Conservation (phyloP, 805 yeast genomes). For the Saccharomyces jurei region DNA sequence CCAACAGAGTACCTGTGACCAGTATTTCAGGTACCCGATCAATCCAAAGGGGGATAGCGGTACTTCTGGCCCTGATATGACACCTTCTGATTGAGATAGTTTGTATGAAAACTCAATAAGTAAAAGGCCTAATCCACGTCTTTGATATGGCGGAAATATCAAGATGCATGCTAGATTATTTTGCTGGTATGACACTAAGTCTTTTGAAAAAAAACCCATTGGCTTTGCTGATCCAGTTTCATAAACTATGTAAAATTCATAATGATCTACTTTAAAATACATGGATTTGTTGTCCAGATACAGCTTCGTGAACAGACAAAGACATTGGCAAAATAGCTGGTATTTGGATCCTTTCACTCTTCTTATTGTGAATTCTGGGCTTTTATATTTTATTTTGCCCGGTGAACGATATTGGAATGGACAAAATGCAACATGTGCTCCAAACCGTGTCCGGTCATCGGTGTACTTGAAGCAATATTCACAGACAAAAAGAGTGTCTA, state of each 20-base stretch:
- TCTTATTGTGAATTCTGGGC: slow-evolving; percentile 47
- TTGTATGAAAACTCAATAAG: slow-evolving; percentile 78
- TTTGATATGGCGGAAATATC: slow-evolving; percentile 87
- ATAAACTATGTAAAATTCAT: slow-evolving; percentile 71
- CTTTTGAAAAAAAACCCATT: slow-evolving; percentile 91
- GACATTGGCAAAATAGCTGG: slow-evolving; percentile 66
- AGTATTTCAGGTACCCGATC: slow-evolving; percentile 61
- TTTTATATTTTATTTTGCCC: slow-evolving; percentile 65
- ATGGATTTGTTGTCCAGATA: slow-evolving; percentile 87
- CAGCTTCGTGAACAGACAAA: slow-evolving; percentile 78
- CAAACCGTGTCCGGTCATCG: slow-evolving; percentile 36
- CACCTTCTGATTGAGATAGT: slow-evolving; percentile 55
- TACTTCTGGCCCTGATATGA: slow-evolving; percentile 80
- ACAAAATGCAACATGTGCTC: slow-evolving; percentile 44
- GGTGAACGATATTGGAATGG: slow-evolving; percentile 37
- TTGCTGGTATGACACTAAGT: slow-evolving; percentile 62
- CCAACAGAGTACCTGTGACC: slow-evolving; percentile 52
- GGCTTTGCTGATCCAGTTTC: slow-evolving; percentile 44
- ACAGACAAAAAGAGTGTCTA: slow-evolving; percentile 62
- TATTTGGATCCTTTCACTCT: slow-evolving; percentile 61
- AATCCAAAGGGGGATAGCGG: slow-evolving; percentile 83
- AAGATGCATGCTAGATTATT: slow-evolving; percentile 88
- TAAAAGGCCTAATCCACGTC: slow-evolving; percentile 66
- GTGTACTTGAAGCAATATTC: slow-evolving; percentile 80
- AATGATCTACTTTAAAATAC: slow-evolving; percentile 68